Conservation (phyloP, 116 monocot species). For the Dioscorea cayenensis region DNA sequence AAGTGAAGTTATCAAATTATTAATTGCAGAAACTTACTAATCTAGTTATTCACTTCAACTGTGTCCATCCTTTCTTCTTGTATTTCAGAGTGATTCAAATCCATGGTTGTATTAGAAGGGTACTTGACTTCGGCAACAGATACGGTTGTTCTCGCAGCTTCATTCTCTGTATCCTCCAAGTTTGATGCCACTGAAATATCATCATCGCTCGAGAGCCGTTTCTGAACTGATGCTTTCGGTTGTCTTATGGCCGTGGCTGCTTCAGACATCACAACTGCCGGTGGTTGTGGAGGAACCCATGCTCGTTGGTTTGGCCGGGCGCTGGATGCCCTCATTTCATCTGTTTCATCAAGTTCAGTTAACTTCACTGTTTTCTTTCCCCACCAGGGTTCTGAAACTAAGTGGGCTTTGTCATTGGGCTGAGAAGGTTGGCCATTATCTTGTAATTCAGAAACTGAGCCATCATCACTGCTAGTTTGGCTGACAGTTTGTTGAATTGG, state of each 20-base stretch:
- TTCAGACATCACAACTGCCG: constrained; percentile 72
- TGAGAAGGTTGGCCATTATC: constrained; percentile 15
- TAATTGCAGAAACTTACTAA: too few species aligned
- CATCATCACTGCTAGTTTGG: too few species aligned
- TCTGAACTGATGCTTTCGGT: constrained; percentile 28
- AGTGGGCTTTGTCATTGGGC: constrained; percentile 15
- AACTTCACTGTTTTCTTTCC: constrained; percentile 45
- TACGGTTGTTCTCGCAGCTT: not conserved
- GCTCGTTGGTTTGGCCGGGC: constrained; percentile 27
- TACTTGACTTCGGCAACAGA: not conserved
- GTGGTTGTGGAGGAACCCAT: constrained; percentile 92
- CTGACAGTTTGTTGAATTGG: too few species aligned
- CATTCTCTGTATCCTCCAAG: not conserved
- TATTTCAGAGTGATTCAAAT: not conserved
- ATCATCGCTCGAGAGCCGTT: constrained; percentile 22
- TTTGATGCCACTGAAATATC: not conserved
- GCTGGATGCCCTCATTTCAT: constrained; percentile 18
- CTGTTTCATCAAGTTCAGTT: constrained; percentile 49
- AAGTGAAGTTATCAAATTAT: too few species aligned
- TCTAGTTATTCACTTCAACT: too few species aligned
- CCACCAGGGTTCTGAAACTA: constrained; percentile 43
- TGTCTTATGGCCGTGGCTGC: constrained; percentile 73
- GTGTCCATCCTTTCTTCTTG: not conserved
- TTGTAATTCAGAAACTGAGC: constrained; percentile 1
- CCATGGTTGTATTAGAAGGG: not conserved